A percentile compares a stretch with the other conserved stretches of the same genome.
phyloP scores from a whole-genome alignment of 2,329 filamentous ascomycete species.

The Monilinia vaccinii-corymbosi region DNA sequence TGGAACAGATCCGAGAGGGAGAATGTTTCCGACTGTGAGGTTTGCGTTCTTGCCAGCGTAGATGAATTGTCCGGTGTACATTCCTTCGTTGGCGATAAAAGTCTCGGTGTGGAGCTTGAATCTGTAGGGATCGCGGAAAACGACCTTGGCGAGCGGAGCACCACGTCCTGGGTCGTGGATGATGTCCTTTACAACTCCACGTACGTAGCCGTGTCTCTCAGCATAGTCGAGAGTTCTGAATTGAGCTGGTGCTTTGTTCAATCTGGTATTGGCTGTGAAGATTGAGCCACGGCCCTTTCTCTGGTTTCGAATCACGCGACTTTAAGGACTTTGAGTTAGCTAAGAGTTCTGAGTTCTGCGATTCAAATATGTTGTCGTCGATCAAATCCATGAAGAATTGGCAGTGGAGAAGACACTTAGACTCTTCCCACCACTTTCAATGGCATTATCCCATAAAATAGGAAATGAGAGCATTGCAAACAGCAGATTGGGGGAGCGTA shows the following conservation, averaged over 20 bases:
- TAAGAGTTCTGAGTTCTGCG: neutral
- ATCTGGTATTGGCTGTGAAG: conserved; percentile 71
- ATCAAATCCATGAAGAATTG: neutral
- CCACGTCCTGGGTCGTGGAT: conserved; percentile 96
- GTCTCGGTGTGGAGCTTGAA: conserved; percentile 98
- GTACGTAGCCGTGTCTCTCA: conserved; percentile 95
- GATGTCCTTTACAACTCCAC: conserved; percentile 87
- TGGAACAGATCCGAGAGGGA: conserved; percentile 86
- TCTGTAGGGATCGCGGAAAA: conserved; percentile 96
- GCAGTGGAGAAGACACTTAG: neutral
- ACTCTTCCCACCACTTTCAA: neutral
- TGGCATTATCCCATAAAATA: neutral
- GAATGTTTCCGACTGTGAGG: conserved; percentile 94
- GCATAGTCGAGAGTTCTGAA: conserved; percentile 96
- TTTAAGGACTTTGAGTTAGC: conserved; percentile 11
- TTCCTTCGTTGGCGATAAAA: conserved; percentile 99
- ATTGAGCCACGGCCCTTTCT: conserved; percentile 70
- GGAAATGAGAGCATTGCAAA: neutral
- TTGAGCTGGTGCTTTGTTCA: conserved; percentile 91
- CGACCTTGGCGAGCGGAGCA: conserved; percentile 92
- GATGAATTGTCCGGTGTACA: conserved; percentile 99
- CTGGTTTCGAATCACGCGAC: conserved; percentile 65
- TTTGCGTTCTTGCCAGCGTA: conserved; percentile 99
- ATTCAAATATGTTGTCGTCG: neutral
- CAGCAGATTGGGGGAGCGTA: neutral